A percentile compares a stretch with the other conserved stretches of the same genome.
Conservation (phyloP, 352 stramenopile genomes). For the Globisporangium okanoganense region DNA sequence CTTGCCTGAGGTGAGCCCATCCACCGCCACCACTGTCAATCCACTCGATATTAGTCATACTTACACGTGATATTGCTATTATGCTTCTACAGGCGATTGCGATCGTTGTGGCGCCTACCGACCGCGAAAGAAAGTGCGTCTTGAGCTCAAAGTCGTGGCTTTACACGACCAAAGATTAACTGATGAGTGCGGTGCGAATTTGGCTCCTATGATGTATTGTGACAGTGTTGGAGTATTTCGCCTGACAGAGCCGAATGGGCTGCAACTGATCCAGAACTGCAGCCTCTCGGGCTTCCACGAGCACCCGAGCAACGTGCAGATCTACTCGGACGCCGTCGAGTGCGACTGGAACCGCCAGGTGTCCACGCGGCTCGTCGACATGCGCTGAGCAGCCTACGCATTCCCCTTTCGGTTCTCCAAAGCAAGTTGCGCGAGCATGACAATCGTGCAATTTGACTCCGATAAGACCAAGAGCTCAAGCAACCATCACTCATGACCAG, state of each 20-base stretch:
- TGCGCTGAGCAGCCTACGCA: no score
- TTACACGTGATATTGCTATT: no score
- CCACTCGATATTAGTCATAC: no score
- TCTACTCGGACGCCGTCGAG: constrained; percentile 78
- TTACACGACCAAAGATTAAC: no score
- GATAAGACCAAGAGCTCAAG: no score
- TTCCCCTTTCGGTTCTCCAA: no score
- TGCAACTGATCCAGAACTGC: constrained; percentile 89
- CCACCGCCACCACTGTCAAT: no score
- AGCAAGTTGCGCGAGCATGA: no score
- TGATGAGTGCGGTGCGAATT: no score
- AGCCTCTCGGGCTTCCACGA: constrained; percentile 83
- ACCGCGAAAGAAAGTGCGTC: constrained; percentile 61
- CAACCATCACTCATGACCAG: no score
- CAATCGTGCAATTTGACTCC: no score
- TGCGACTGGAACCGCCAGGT: constrained; percentile 54
- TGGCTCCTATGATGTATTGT: neutral
- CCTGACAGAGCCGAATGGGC: constrained; percentile 64
- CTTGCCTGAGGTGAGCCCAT: constrained; percentile 59
- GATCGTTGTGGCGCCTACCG: constrained; percentile 81
- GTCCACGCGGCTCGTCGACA: constrained; percentile 54
- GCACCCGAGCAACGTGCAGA: constrained; percentile 68
- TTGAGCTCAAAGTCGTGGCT: no score
- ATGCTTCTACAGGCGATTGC: constrained; percentile 57
- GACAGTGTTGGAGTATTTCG: constrained; percentile 82